Evolutionary conservation across 192 early-diverging fungal species (phyloP).

Genomic region (Entomortierella parvispora): DNA sequence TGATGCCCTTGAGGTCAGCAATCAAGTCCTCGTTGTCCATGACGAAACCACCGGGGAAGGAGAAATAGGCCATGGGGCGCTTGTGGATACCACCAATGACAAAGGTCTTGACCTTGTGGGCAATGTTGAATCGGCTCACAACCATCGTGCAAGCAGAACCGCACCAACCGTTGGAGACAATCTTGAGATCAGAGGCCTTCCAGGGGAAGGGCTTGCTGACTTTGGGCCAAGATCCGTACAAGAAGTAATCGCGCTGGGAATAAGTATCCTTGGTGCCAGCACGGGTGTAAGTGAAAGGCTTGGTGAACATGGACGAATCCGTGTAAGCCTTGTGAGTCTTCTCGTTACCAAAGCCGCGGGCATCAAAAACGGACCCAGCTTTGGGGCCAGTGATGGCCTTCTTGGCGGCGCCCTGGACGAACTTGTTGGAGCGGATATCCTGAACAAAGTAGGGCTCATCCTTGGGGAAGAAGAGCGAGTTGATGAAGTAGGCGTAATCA

Average conservation of each 20-base stretch:
- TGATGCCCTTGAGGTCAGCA: constrained; percentile 9
- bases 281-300: constrained; percentile 22
- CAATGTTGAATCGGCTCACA: constrained; percentile 42
- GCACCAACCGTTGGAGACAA: constrained; percentile 54
- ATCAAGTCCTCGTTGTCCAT: constrained; percentile 37
- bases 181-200: constrained; percentile 47
- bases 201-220: constrained; percentile 36
- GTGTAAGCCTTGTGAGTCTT: constrained; percentile 23
- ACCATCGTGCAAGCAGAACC: constrained; percentile 52
- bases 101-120: constrained; percentile 49
- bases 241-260: constrained; percentile 36
- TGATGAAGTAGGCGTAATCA: constrained; percentile 49
- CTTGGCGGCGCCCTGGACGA: constrained; percentile 33
- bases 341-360: constrained; percentile 16
- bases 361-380: constrained; percentile 27
- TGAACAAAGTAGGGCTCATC: constrained; percentile 39
- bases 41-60: constrained; percentile 53
- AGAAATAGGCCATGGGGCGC: constrained; percentile 39
- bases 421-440: constrained; percentile 21
- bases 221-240: constrained; percentile 29
- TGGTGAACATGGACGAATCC: constrained; percentile 44
- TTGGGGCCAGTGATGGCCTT: constrained; percentile 9
- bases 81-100: constrained; percentile 47
- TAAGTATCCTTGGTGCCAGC: constrained; percentile 23
- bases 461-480: constrained; percentile 46